Evolutionary conservation across 306 rosid species (phyloP).

Genomic region (Rosa multiflora): DNA sequence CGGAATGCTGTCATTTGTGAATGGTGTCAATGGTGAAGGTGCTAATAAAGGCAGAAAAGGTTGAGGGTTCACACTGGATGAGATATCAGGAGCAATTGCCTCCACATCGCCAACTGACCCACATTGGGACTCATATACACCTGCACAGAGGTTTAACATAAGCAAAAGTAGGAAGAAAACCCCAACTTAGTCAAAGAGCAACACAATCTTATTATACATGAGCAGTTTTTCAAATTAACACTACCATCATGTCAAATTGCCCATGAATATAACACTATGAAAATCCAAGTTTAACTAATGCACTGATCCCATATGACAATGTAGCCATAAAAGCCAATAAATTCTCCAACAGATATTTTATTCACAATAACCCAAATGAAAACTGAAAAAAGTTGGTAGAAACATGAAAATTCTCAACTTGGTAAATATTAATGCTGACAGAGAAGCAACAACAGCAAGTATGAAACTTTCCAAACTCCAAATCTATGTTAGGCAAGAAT

Average conservation of each 20-base stretch:
- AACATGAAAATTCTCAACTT: neutral
- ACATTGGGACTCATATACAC: constrained; percentile 28
- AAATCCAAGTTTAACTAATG: neutral
- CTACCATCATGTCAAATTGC: constrained; percentile 1
- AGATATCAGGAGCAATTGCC: constrained; percentile 36
- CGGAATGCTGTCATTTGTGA: constrained; percentile 40
- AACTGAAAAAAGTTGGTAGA: neutral
- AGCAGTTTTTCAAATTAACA: neutral
- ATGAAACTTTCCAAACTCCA: neutral
- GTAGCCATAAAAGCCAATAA: constrained; percentile 11
- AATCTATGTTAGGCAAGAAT: neutral
- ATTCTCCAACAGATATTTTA: neutral
- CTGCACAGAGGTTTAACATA: constrained; percentile 28
- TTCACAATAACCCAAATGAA: neutral
- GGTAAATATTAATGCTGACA: neutral
- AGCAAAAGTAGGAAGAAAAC: neutral
- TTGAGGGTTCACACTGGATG: constrained; percentile 38
- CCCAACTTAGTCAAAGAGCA: neutral
- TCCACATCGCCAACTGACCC: constrained; percentile 17
- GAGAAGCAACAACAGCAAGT: constrained; percentile 2
- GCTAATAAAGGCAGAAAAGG: constrained; percentile 61
- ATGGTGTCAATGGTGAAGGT: constrained; percentile 55
- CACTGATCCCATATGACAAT: neutral
- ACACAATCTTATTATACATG: neutral
- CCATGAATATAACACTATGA: neutral